Percentiles rank a stretch among this genome's conserved stretches.
phyloP scores from a whole-genome alignment of 2,329 filamentous ascomycete species.

The Neopestalotiopsis rosae region DNA sequence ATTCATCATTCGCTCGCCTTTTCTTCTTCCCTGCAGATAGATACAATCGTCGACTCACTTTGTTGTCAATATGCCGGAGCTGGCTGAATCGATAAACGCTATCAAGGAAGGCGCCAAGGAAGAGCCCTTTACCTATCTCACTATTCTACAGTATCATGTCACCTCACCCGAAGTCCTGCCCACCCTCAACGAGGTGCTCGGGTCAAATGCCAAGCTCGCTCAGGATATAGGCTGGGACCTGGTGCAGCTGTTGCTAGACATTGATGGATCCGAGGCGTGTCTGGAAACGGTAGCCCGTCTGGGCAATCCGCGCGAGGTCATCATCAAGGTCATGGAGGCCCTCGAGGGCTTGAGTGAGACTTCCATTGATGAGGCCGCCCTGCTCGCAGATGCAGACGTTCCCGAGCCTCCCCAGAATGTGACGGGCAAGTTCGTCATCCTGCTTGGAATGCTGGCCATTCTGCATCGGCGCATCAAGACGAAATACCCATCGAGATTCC shows the following conservation, averaged over 20 bases:
- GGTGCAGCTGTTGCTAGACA: constrained; percentile 73
- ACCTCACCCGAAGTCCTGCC: constrained; percentile 67
- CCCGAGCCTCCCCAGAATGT: constrained; percentile 32
- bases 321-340: constrained; percentile 79
- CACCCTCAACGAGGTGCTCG: constrained; percentile 68
- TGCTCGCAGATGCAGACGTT: constrained; percentile 33
- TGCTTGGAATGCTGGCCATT: constrained; percentile 75
- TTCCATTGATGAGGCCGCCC: constrained; percentile 46
- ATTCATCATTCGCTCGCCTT: neutral
- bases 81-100: constrained; percentile 34
- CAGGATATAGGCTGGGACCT: constrained; percentile 85
- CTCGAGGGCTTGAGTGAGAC: constrained; percentile 63
- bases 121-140: constrained; percentile 79
- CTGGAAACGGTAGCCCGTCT: constrained; percentile 76
- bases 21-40: neutral
- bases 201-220: constrained; percentile 69
- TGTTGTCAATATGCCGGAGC: constrained; percentile 14
- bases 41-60: neutral
- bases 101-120: constrained; percentile 38
- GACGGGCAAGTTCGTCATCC: constrained; percentile 64
- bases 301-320: constrained; percentile 81
- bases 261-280: constrained; percentile 72
- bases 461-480: constrained; percentile 78
- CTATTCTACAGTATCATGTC: constrained; percentile 76
- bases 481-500: constrained; percentile 77